phyloP scores from a whole-genome alignment of 148 eudicot genomes.

The Camellia japonica region DNA sequence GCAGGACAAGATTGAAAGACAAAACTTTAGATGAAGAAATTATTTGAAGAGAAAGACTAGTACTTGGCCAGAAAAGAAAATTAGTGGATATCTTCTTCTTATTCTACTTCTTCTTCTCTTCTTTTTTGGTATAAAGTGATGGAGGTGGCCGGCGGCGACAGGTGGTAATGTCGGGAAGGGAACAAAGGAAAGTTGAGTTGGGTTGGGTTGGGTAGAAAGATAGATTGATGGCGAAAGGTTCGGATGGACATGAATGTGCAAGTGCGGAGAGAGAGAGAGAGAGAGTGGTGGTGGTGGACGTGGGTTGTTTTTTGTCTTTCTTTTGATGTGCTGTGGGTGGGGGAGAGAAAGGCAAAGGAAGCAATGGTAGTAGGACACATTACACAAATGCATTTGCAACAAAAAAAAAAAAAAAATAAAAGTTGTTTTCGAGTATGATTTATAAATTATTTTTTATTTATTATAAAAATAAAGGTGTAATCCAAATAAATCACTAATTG shows the following conservation, averaged over 20 bases:
- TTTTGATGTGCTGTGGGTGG: background rate
- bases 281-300: background rate
- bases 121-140: background rate
- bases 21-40: too few species aligned
- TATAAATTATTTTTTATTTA: too few species aligned
- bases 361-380: too few species aligned
- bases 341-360: too few species aligned
- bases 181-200: slow-evolving; percentile 2
- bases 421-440: too few species aligned
- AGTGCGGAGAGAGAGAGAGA: background rate
- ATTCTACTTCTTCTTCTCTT: too few species aligned
- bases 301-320: background rate
- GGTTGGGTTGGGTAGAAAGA: background rate
- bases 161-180: background rate
- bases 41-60: background rate
- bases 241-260: slow-evolving; percentile 5
- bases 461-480: too few species aligned
- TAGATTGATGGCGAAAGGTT: slow-evolving; percentile 7
- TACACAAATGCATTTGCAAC: too few species aligned
- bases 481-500: too few species aligned
- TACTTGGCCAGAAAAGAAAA: background rate
- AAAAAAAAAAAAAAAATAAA: too few species aligned
- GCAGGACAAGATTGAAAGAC: background rate
- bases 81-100: background rate
- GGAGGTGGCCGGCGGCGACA: background rate